Conservation (phyloP, 306 rosid species). For the Glycine tomentella region DNA sequence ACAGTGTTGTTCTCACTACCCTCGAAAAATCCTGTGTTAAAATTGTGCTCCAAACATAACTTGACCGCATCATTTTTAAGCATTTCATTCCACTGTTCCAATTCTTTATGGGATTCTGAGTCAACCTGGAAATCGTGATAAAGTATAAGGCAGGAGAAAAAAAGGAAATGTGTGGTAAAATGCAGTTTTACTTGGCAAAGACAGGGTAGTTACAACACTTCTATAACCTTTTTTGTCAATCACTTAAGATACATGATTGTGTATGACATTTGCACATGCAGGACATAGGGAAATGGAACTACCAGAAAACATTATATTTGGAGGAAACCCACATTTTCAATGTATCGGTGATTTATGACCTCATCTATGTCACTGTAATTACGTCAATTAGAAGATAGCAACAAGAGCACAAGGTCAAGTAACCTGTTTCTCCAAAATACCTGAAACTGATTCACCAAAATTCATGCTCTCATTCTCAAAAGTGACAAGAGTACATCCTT, state of each 20-base stretch:
- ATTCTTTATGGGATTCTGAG: slow-evolving; percentile 82
- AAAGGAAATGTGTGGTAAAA: neutral
- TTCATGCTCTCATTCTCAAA: neutral
- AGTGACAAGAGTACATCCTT: slow-evolving; percentile 12
- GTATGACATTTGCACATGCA: neutral
- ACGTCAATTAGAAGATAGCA: neutral
- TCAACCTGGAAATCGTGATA: slow-evolving; percentile 66
- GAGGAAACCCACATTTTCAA: slow-evolving; percentile 30
- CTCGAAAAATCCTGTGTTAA: slow-evolving; percentile 92
- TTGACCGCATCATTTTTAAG: slow-evolving; percentile 86
- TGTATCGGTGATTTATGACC: neutral
- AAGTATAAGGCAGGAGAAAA: slow-evolving; percentile 7
- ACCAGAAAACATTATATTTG: neutral
- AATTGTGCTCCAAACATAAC: slow-evolving; percentile 87
- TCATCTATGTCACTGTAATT: neutral
- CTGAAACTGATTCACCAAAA: neutral
- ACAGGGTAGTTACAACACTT: neutral
- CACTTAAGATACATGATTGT: neutral
- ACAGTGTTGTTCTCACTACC: slow-evolving; percentile 76
- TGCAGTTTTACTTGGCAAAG: slow-evolving; percentile 11
- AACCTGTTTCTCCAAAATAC: slow-evolving; percentile 13
- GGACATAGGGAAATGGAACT: neutral
- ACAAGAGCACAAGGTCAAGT: slow-evolving; percentile 22
- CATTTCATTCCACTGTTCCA: slow-evolving; percentile 97
- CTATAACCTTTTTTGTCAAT: slow-evolving; percentile 15